A percentile compares a stretch with the other conserved stretches of the same genome.
These are phyloP conservation scores for Domatiomyces catenatus DNA, from an alignment of 2,329 filamentous ascomycete species.

Conservation along the genomic window DNA sequence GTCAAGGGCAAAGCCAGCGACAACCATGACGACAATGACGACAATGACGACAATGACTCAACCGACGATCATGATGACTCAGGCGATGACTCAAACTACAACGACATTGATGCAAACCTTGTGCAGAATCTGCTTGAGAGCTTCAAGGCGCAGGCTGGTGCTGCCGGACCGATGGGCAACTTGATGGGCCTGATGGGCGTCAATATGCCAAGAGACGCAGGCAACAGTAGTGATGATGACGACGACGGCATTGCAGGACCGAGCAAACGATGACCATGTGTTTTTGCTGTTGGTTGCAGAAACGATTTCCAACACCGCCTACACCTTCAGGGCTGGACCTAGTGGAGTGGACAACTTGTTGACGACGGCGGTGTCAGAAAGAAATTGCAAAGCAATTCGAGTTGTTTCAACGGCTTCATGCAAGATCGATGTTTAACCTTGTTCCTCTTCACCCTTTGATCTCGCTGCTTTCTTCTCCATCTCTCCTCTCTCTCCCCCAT, in stretches of 20 bases:
- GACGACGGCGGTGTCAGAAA: too few relatives aligned
- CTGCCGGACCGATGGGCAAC: slow-evolving; percentile 74
- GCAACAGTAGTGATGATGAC: background rate
- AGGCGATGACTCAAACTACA: slow-evolving; percentile 31
- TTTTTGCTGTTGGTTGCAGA: too few relatives aligned
- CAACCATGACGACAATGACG: slow-evolving; percentile 7
- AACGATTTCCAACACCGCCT: too few relatives aligned
- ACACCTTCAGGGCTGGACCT: too few relatives aligned
- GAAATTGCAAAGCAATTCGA: too few relatives aligned
- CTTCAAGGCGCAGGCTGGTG: slow-evolving; percentile 77
- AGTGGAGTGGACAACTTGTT: too few relatives aligned
- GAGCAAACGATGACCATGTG: background rate
- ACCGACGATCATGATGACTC: too few relatives aligned
- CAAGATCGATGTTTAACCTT: too few relatives aligned
- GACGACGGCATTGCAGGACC: background rate
- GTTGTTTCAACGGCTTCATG: too few relatives aligned
- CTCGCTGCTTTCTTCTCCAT: too few relatives aligned
- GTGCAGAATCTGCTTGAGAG: slow-evolving; percentile 83
- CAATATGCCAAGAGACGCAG: slow-evolving; percentile 7
- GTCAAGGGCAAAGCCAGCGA: slow-evolving; percentile 15
- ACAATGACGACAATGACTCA: slow-evolving; percentile 16
- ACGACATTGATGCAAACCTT: slow-evolving; percentile 72
- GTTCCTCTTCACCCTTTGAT: too few relatives aligned
- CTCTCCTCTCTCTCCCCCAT: too few relatives aligned
- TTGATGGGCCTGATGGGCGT: slow-evolving; percentile 63